Conservation (phyloP, 345 rosid genomes). For the Eucalyptus grandis region DNA sequence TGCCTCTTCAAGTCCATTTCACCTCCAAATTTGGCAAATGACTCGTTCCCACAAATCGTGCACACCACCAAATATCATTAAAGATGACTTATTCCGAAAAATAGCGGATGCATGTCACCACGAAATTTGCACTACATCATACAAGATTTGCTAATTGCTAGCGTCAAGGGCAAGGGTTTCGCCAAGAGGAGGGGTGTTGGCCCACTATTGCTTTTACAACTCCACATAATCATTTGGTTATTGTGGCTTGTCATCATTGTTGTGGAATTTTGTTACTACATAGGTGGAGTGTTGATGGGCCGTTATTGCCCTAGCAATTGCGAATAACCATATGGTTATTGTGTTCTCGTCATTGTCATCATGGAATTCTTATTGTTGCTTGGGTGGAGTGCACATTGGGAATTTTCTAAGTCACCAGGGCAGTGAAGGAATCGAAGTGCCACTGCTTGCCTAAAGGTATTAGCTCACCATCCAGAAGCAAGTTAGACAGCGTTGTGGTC, state of each 20-base stretch:
- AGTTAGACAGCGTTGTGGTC: background rate
- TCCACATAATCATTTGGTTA: background rate
- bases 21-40: background rate
- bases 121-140: background rate
- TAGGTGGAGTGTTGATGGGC: background rate
- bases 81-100: fast-evolving
- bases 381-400: background rate
- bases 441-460: background rate
- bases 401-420: background rate
- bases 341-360: background rate
- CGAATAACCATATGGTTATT: background rate
- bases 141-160: background rate
- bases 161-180: background rate
- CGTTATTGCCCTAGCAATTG: background rate
- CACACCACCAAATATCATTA: no score
- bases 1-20: background rate
- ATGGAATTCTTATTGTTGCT: background rate
- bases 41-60: background rate
- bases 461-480: background rate
- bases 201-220: background rate
- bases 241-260: background rate
- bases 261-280: background rate
- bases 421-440: background rate
- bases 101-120: background rate
- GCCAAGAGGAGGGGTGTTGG: background rate